Base-by-base conservation (phyloP, 1,139 yeast genomes). In the Taphrina confusa region DNA sequence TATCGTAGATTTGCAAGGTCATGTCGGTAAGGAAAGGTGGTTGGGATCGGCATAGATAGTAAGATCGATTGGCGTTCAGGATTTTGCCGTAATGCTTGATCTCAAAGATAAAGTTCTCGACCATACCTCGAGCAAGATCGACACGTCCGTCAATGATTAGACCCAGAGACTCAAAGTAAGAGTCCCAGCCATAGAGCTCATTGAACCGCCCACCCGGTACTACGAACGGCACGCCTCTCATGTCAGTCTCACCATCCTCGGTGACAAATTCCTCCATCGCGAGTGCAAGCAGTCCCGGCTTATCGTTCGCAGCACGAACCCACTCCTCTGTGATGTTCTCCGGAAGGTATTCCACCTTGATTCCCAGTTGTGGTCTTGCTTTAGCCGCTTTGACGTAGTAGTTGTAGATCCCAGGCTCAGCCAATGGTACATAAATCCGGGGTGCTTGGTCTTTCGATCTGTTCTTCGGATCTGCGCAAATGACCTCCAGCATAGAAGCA, bases 141-240 rank as follows among this genome's bases (percentile, higher is more conserved):
- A 78, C 68, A 8, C 82, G 78, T 27, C 81, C 84, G 68, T 87
- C 88, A 14, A 82, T 80, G 42, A 92, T 72, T 55, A 92, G 76
- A 1, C 98, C 98, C 31, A 91, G 73, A 0, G 95, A 82, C 70
- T 87, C 92, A 85, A 94, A 87, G 71, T 92, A 92, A 1, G 97
- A 89, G 72, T 92, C 98, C 98, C 98, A 92, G 6, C 98, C 98
- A 69, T 92, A 92, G 61, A 90, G 79, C 73, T 92, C 98, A 73
- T 94, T 94, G 73, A 92, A 92, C 65, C 98, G 77, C 20, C 98
- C 98, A 14, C 98, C 98, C 0, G 98, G 98, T 9, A 92, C 98
- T 22, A 89, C 87, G 71, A 91, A 92, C 0, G 96, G 96, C 68
- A 82, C 84, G 31, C 89, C 88, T 45, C 80, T 75, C 55, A 87